Base-by-base conservation (phyloP, 345 rosid species). In the Capsella bursapastoris region DNA sequence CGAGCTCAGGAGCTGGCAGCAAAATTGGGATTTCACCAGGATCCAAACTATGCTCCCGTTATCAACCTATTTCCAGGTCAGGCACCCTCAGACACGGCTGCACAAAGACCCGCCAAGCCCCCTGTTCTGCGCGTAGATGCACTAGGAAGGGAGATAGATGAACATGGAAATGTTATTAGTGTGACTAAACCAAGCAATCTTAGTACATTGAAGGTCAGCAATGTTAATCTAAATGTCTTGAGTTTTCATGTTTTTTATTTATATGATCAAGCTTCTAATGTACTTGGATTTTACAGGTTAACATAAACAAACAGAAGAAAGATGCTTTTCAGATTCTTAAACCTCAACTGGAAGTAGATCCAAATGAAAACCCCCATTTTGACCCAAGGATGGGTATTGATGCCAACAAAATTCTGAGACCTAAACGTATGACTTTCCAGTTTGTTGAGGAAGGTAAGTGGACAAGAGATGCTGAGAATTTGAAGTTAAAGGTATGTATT, bases 381-480 rank as follows among this genome's bases (percentile, higher is more conserved):
- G 99, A 95, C 85, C 68, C 70, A 6, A 80, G 85, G 65, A 95
- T 92, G 99, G 97, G 97, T 59, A 80, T 95, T 45, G 77, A 92
- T 78, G 89, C 90, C 72, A 81, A 53, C 79, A 95, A 95, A 81
- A 82, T 95, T 64, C 71, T 95, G 82, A 89, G 99, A 77, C 98
- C 98, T 66, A 95, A 95, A 80, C 80, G 92, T 68, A 86, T 87
- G 96, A 75, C 71, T 52, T 90, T 95, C 79, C 97, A 84, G 90
- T 95, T 95, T 87, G 99, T 95, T 57, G 96, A 92, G 83, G 98
- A 95, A 84, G 99, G 98, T 12, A 92, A 87, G 84, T 95, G 99
- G 99, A 83, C 93, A 3, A 90, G 83, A 80, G 99, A 95, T 35
- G 98, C 99, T 47, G 98, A 95, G 80, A 83, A 73, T 11, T 77